These are phyloP conservation scores for Naegleria fowleri DNA, from an alignment of 208 protist genomes.

Conservation along the genomic window DNA sequence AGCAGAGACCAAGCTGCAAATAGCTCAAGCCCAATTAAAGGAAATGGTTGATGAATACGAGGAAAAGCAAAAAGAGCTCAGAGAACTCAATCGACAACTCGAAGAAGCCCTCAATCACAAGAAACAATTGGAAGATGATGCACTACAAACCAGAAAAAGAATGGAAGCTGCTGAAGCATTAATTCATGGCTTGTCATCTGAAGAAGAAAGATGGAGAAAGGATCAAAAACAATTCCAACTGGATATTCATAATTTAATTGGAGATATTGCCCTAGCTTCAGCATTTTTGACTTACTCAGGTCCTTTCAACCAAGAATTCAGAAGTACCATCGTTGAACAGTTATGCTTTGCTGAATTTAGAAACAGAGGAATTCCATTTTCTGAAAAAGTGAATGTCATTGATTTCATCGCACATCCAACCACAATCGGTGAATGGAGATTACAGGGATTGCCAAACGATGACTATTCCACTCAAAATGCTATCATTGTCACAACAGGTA, in stretches of 20 bases:
- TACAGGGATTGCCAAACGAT: conserved; percentile 73
- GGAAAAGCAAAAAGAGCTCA: conserved; percentile 59
- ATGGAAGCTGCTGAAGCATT: conserved; percentile 61
- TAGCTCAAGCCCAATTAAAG: conserved; percentile 48
- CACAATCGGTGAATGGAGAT: conserved; percentile 63
- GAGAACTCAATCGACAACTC: conserved; percentile 56
- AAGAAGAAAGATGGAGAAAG: conserved; percentile 61
- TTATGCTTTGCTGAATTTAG: conserved; percentile 51
- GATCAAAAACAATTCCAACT: conserved; percentile 60
- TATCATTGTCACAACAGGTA: conserved; percentile 67
- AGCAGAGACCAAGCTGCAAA: conserved; percentile 50
- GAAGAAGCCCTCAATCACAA: conserved; percentile 53
- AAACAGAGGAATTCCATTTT: conserved; percentile 51
- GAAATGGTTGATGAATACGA: conserved; percentile 55
- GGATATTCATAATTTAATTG: conserved; percentile 57
- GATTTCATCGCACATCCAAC: conserved; percentile 59
- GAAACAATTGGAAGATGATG: conserved; percentile 62
- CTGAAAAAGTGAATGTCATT: conserved; percentile 52
- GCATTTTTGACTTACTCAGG: conserved; percentile 72
- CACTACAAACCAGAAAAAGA: conserved; percentile 55
- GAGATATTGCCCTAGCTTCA: conserved; percentile 60
- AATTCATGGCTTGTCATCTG: conserved; percentile 58
- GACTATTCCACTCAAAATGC: conserved; percentile 80
- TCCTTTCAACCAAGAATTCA: conserved; percentile 72
- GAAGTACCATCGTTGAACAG: conserved; percentile 48